Conservation (phyloP, 2,329 filamentous ascomycete species). For the Xylaria sp. region DNA sequence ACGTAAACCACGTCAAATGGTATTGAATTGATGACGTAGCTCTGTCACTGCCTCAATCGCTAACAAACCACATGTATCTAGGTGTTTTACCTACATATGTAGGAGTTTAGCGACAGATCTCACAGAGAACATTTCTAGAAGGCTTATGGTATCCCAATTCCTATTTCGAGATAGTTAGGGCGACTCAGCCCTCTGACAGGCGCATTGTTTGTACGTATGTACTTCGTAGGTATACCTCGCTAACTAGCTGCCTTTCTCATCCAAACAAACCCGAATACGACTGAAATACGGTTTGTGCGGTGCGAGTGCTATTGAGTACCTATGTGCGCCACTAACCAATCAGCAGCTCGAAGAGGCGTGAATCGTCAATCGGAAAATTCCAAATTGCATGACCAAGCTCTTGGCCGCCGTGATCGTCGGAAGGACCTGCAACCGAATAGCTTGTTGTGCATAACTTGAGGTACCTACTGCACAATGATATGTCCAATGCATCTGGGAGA, state of each 20-base stretch:
- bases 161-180: background rate
- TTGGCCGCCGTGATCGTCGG: conserved; percentile 20
- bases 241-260: background rate
- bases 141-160: too few species aligned
- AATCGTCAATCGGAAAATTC: conserved; percentile 10
- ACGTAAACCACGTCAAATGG: background rate
- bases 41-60: conserved; percentile 20
- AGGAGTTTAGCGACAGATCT: too few species aligned
- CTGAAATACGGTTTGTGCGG: background rate
- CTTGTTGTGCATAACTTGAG: background rate
- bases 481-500: too few species aligned
- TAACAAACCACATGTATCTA: conserved; percentile 17
- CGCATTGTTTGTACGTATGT: background rate
- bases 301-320: background rate
- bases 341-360: conserved; percentile 12
- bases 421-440: conserved; percentile 15
- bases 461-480: background rate
- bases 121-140: too few species aligned
- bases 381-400: conserved; percentile 26
- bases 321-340: conserved; percentile 23
- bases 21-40: background rate
- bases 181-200: background rate
- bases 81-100: background rate
- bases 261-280: conserved; percentile 32
- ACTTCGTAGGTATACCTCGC: background rate